Percentiles rank a stretch among this genome's conserved stretches.
phyloP scores from a whole-genome alignment of 2,329 filamentous ascomycete species.

The Cladophialophora psammophila region DNA sequence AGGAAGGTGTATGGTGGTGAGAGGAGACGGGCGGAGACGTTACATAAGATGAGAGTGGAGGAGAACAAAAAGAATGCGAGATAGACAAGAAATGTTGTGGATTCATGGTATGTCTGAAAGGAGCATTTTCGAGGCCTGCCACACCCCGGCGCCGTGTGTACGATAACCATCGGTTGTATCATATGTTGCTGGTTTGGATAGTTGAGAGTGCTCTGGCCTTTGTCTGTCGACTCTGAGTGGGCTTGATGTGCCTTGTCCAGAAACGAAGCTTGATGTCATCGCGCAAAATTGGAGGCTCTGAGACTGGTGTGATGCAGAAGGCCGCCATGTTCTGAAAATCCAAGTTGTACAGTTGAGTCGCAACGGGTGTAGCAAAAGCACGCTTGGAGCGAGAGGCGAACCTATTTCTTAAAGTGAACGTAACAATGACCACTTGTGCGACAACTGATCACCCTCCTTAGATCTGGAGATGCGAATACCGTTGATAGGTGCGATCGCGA shows the following conservation, averaged over 20 bases:
- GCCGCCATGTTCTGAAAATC: not conserved
- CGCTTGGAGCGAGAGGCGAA: no score
- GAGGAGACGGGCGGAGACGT: slow-evolving; percentile 82
- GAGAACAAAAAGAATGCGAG: slow-evolving; percentile 71
- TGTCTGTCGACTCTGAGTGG: not conserved
- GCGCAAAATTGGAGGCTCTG: not conserved
- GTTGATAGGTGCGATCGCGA: not conserved
- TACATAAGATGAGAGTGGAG: slow-evolving; percentile 81
- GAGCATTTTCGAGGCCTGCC: not conserved
- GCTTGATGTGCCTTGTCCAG: not conserved
- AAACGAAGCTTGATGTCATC: not conserved
- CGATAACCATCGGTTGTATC: slow-evolving; percentile 3
- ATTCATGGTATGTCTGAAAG: not conserved
- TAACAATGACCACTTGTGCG: no score
- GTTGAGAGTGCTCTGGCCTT: not conserved
- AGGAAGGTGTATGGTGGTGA: slow-evolving; percentile 97
- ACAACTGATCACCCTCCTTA: no score
- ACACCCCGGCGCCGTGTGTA: not conserved
- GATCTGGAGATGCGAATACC: not conserved
- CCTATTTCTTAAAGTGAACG: no score
- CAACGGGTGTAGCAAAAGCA: no score
- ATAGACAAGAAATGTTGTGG: slow-evolving; percentile 16
- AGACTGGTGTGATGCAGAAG: not conserved
- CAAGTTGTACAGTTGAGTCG: no score
- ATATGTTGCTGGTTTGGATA: not conserved